A percentile compares a stretch with the other conserved stretches of the same genome.
phyloP scores from a whole-genome alignment of 2,329 filamentous ascomycete species.

The Apiospora koreana region DNA sequence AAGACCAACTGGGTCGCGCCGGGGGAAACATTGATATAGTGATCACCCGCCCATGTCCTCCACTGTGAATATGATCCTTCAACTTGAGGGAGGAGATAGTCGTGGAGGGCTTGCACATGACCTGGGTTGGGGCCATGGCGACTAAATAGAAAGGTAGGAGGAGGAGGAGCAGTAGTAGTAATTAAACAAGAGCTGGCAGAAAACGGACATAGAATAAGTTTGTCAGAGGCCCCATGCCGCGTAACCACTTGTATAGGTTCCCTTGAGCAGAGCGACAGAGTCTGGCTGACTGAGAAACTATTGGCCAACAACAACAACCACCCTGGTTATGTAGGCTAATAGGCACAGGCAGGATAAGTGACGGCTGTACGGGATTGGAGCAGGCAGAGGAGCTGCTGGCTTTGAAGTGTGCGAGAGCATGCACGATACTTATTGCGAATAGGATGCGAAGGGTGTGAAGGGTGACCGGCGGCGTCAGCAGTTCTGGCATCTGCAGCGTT shows the following conservation, averaged over 20 bases:
- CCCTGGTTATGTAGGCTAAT: not conserved
- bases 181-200: not conserved
- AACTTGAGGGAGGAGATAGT: constrained; percentile 18
- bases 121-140: constrained; percentile 12
- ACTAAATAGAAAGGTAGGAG: constrained; percentile 4
- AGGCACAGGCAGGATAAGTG: not conserved
- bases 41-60: constrained; percentile 20
- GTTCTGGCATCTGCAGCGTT: not conserved
- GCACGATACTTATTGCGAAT: constrained; percentile 1
- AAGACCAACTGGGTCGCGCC: constrained; percentile 24
- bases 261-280: not conserved
- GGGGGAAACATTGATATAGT: constrained; percentile 13
- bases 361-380: not conserved
- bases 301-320: not conserved
- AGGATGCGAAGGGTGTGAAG: not conserved
- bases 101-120: constrained; percentile 13
- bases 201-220: not conserved
- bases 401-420: not conserved
- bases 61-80: not conserved
- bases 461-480: not conserved
- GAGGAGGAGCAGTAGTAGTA: not conserved
- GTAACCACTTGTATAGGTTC: not conserved
- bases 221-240: not conserved
- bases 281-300: not conserved
- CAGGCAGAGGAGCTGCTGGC: not conserved